Evolutionary conservation across 768 basidiomycete genomes (phyloP).

Genomic region (Asterophora parasitica): DNA sequence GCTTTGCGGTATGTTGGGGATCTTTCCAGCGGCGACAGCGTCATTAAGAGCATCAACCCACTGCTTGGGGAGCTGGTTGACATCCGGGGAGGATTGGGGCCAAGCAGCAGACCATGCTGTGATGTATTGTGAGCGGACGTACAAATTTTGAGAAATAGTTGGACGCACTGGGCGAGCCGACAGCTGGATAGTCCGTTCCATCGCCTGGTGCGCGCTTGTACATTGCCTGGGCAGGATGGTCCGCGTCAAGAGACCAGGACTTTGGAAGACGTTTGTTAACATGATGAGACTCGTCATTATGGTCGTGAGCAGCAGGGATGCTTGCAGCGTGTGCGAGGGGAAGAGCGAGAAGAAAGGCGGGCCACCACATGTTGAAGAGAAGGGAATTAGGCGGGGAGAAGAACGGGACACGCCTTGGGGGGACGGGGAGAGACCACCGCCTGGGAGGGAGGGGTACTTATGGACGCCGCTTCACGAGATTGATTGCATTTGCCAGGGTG

Average conservation of each 20-base stretch:
- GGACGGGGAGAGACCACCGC: not conserved
- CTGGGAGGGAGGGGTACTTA: not conserved
- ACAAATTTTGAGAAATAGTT: not conserved
- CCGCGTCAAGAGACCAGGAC: constrained; percentile 57
- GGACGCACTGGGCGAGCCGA: constrained; percentile 56
- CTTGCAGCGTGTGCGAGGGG: constrained; percentile 21
- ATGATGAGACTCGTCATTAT: constrained; percentile 26
- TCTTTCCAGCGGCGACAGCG: constrained; percentile 63
- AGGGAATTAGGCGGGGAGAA: not conserved
- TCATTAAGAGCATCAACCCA: constrained; percentile 72
- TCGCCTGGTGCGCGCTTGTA: constrained; percentile 56
- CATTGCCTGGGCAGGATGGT: constrained; percentile 56
- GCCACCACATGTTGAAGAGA: constrained; percentile 18
- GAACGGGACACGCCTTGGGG: not conserved
- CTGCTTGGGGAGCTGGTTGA: constrained; percentile 46
- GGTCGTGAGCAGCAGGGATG: constrained; percentile 20
- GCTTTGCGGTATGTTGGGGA: constrained; percentile 63
- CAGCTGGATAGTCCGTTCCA: constrained; percentile 43
- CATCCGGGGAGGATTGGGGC: constrained; percentile 48
- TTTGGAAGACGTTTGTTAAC: constrained; percentile 27
- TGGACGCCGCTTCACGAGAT: not conserved
- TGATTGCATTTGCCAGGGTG: too few relatives aligned
- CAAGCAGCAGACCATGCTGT: constrained; percentile 61
- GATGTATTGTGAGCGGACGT: constrained; percentile 1
- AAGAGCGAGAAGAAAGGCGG: constrained; percentile 20